Conservation (phyloP, 2,329 filamentous ascomycete genomes). For the Cladosporium sp. region DNA sequence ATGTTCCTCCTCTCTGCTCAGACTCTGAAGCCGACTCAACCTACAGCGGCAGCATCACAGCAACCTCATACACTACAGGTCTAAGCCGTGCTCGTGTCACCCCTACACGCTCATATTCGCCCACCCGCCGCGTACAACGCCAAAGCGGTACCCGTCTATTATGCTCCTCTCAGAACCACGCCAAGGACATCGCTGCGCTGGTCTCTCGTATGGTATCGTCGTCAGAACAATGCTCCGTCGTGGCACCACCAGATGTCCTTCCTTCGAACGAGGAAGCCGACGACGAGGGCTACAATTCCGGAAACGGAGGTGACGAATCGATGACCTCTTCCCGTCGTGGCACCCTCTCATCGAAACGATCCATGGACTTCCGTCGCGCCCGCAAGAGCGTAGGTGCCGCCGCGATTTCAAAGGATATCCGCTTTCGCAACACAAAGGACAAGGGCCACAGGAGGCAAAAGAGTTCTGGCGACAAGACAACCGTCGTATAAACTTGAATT, state of each 20-base stretch:
- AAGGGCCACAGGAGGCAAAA: slow-evolving; percentile 13
- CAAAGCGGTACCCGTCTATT: slow-evolving; percentile 46
- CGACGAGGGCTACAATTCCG: slow-evolving; percentile 19
- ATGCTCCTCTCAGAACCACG: slow-evolving; percentile 42
- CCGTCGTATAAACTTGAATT: not conserved
- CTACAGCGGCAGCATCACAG: slow-evolving; percentile 18
- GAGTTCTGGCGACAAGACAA: slow-evolving; percentile 10
- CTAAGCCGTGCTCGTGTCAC: slow-evolving; percentile 23
- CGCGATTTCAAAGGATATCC: slow-evolving; percentile 17
- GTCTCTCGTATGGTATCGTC: slow-evolving; percentile 46
- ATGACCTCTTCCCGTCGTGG: not conserved
- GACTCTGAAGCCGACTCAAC: slow-evolving; percentile 23
- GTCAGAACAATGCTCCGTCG: slow-evolving; percentile 45
- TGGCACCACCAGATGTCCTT: slow-evolving; percentile 22
- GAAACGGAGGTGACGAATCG: not conserved
- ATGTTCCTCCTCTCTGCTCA: slow-evolving; percentile 24
- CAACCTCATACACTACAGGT: slow-evolving; percentile 8
- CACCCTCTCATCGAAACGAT: slow-evolving; percentile 7
- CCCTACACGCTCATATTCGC: slow-evolving; percentile 34
- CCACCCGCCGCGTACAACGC: slow-evolving; percentile 43
- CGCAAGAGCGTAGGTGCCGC: slow-evolving; percentile 2
- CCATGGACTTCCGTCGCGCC: slow-evolving; percentile 7
- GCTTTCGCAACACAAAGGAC: slow-evolving; percentile 6
- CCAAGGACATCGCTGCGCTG: slow-evolving; percentile 44
- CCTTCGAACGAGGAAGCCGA: slow-evolving; percentile 11